Conservation (phyloP, 345 rosid genomes). For the Combretum micranthum region DNA sequence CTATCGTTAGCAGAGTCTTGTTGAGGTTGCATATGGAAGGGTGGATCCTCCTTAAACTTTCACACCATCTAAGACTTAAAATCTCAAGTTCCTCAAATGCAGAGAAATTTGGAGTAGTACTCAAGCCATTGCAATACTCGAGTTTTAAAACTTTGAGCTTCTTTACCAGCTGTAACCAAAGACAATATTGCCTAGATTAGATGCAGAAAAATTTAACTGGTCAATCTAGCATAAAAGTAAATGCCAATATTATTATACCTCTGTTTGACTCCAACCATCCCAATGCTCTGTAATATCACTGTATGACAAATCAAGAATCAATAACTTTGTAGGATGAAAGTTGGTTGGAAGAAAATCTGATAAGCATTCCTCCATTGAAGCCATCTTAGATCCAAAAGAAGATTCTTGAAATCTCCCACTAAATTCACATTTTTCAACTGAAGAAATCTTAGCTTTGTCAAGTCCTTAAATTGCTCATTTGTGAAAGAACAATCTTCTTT, state of each 20-base stretch:
- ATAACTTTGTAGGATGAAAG: constrained; percentile 2
- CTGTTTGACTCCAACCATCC: constrained; percentile 7
- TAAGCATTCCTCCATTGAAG: constrained; percentile 5
- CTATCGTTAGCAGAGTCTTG: too few relatives aligned
- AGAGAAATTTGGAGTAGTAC: too few relatives aligned
- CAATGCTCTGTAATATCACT: constrained; percentile 1
- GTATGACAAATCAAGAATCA: constrained; percentile 6
- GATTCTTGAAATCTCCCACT: not conserved
- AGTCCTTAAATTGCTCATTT: not conserved
- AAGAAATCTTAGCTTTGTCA: constrained; percentile 1
- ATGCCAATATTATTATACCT: not conserved
- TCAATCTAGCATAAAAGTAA: not conserved
- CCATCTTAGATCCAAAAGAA: not conserved
- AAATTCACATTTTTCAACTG: not conserved
- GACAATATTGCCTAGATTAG: not conserved
- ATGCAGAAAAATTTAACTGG: too few relatives aligned
- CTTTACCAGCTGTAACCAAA: too few relatives aligned
- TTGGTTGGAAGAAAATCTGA: not conserved
- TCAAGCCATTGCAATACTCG: too few relatives aligned
- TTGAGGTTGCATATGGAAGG: too few relatives aligned
- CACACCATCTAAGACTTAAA: too few relatives aligned
- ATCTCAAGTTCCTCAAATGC: too few relatives aligned
- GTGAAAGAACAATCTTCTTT: not conserved
- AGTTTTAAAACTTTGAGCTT: too few relatives aligned
- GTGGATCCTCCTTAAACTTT: too few relatives aligned